Evolutionary conservation across 75 land plant genomes (phyloP).

Genomic region (Selaginella tamariscina): DNA sequence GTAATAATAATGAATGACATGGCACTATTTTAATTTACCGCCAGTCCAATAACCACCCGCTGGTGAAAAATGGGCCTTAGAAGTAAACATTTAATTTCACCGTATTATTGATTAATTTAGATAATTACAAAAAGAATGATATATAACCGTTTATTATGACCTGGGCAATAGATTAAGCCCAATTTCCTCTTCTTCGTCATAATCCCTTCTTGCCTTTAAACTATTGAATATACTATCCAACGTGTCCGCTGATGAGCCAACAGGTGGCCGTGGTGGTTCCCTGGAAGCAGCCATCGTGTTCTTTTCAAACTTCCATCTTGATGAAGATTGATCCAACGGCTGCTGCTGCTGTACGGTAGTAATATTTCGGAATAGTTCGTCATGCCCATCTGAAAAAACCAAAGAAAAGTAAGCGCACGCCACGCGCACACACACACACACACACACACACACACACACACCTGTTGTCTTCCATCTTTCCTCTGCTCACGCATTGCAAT

Average conservation of each 20-base stretch:
- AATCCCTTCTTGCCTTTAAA: slow-evolving; percentile 18
- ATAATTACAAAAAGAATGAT: too few relatives aligned
- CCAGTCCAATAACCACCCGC: too few relatives aligned
- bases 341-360: slow-evolving; percentile 5
- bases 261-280: slow-evolving; percentile 17
- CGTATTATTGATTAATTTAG: too few relatives aligned
- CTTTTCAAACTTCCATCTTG: slow-evolving; percentile 63
- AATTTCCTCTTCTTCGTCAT: slow-evolving; percentile 19
- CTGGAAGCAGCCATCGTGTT: slow-evolving; percentile 34
- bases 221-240: slow-evolving; percentile 90
- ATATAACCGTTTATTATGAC: too few relatives aligned
- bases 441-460: slow-evolving; percentile 3
- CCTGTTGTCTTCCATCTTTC: slow-evolving; percentile 33
- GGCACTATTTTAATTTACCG: too few relatives aligned
- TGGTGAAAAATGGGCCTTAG: too few relatives aligned
- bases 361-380: too few relatives aligned
- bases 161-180: neutral
- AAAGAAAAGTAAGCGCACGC: slow-evolving; percentile 21
- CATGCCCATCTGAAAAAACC: slow-evolving; percentile 27
- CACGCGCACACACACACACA: slow-evolving; percentile 7
- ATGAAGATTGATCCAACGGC: slow-evolving; percentile 9
- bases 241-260: slow-evolving; percentile 44
- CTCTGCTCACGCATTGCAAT: slow-evolving; percentile 20
- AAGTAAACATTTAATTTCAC: too few relatives aligned
- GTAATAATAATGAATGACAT: too few relatives aligned